Conservation (phyloP, 2,329 filamentous ascomycete genomes). For the Paecilomyces fulvus region DNA sequence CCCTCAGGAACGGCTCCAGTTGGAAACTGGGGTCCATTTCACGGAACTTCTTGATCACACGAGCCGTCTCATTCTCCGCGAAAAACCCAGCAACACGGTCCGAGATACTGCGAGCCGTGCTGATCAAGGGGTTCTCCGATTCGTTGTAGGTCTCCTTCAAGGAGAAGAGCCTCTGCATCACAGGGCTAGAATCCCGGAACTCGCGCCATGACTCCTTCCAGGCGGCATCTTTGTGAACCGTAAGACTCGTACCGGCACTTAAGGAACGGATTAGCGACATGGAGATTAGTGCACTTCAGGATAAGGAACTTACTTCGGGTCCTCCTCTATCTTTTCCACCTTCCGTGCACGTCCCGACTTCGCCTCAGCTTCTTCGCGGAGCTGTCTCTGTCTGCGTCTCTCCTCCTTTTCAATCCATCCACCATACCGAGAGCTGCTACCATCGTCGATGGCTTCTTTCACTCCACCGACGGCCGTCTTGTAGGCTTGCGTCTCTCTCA, state of each 20-base stretch:
- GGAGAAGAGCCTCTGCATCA: conserved; percentile 81
- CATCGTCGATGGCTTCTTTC: conserved; percentile 93
- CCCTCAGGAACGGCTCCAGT: conserved; percentile 85
- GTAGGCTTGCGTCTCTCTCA: conserved; percentile 89
- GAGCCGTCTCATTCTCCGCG: conserved; percentile 94
- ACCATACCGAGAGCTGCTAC: conserved; percentile 89
- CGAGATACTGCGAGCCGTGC: conserved; percentile 85
- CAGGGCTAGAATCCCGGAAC: conserved; percentile 80
- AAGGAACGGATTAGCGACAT: conserved; percentile 20
- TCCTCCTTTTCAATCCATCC: conserved; percentile 97
- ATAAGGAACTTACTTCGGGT: conserved; percentile 65
- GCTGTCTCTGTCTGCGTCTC: conserved; percentile 68
- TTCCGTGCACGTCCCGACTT: conserved; percentile 37
- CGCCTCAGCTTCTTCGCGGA: conserved; percentile 56
- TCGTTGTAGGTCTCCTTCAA: conserved; percentile 86
- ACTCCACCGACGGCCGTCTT: conserved; percentile 61
- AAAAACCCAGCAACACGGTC: conserved; percentile 93
- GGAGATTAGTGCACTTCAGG: conserved; percentile 7
- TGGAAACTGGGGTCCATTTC: conserved; percentile 94
- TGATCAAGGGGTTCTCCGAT: conserved; percentile 92
- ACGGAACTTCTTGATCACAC: conserved; percentile 96
- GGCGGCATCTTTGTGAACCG: conserved; percentile 89
- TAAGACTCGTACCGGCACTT: conserved; percentile 89
- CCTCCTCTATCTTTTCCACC: conserved; percentile 62
- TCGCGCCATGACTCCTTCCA: conserved; percentile 99